phyloP scores from a whole-genome alignment of 139 green algal genomes.

The Dunaliella sp. region DNA sequence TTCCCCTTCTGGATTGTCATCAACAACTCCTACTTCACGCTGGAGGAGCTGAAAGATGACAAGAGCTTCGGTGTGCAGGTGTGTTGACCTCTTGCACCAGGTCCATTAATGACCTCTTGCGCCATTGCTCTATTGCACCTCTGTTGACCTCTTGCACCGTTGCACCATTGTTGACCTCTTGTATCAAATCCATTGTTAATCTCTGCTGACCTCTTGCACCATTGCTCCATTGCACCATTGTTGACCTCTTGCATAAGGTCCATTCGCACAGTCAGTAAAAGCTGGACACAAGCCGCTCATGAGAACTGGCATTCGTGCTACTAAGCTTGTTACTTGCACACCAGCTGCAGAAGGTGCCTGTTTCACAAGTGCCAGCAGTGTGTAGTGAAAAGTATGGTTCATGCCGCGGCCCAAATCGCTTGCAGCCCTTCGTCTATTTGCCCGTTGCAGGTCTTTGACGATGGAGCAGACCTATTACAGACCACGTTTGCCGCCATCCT shows the following conservation, averaged over 20 bases:
- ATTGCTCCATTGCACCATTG: not conserved
- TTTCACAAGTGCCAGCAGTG: not conserved
- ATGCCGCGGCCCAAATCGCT: too few relatives aligned
- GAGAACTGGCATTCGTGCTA: not conserved
- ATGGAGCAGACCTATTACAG: not conserved
- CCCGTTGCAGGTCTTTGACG: not conserved
- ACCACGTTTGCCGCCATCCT: constrained; percentile 22
- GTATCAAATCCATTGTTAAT: not conserved
- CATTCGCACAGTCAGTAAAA: not conserved
- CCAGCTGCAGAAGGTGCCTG: not conserved
- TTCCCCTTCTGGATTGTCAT: constrained; percentile 19
- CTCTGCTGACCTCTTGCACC: not conserved
- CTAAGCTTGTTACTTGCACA: not conserved
- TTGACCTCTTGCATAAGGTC: not conserved
- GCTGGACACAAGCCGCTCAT: not conserved
- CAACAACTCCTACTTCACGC: constrained; percentile 22
- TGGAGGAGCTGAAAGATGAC: constrained; percentile 3
- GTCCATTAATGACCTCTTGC: not conserved
- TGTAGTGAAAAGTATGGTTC: too few relatives aligned
- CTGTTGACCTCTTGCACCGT: not conserved
- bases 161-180: not conserved
- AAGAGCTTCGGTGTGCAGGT: constrained; percentile 18
- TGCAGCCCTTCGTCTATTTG: too few relatives aligned
- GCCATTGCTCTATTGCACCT: not conserved
- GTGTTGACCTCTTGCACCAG: not conserved